phyloP scores from a whole-genome alignment of 78 protist genomes.

The Chrysochromulina tobinii region DNA sequence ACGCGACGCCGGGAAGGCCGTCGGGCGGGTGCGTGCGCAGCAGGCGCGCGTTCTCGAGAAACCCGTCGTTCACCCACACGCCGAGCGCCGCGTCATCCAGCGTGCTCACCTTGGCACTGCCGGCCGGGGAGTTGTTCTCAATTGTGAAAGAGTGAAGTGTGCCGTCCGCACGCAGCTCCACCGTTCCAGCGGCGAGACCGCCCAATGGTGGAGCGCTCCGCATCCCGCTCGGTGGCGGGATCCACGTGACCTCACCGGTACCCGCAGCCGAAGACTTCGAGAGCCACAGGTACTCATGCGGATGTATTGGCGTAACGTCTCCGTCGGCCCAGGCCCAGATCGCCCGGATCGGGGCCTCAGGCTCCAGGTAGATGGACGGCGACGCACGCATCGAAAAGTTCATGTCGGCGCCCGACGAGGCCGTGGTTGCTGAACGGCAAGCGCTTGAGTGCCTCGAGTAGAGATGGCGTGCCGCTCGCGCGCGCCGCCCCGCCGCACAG shows the following conservation, averaged over 20 bases:
- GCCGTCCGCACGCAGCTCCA: conserved; percentile 1
- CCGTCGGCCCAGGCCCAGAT: not conserved
- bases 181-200: not conserved
- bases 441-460: too few relatives aligned
- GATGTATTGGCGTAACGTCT: not conserved
- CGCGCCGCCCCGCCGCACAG: too few relatives aligned
- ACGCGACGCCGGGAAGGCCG: not conserved
- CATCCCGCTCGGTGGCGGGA: not conserved
- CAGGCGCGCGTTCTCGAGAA: not conserved
- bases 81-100: not conserved
- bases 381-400: not conserved
- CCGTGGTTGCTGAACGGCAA: too few relatives aligned
- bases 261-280: not conserved
- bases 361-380: not conserved
- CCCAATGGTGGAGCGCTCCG: not conserved
- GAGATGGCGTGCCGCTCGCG: too few relatives aligned
- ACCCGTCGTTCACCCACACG: not conserved
- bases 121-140: not conserved
- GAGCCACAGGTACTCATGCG: not conserved
- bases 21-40: not conserved
- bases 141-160: not conserved
- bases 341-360: not conserved
- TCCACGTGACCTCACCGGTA: too few relatives aligned
- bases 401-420: too few relatives aligned
- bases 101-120: not conserved